Evolutionary conservation across 306 rosid species (phyloP), one percentile per base, ranked within the genome.

Genomic region (Hippophae rhamnoides): DNA sequence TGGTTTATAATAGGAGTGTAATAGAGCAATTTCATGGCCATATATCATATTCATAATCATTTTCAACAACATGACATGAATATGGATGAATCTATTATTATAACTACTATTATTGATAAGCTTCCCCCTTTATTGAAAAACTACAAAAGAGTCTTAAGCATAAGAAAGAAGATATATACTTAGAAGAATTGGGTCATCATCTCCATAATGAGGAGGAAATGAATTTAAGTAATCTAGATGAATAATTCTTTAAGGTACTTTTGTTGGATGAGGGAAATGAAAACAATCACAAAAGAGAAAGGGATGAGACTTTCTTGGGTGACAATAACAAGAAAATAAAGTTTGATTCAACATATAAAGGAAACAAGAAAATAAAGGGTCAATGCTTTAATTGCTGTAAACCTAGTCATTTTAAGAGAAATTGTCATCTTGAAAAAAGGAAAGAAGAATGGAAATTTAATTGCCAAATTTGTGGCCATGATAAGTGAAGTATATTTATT

Each of bases 81-180:
- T 14, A 58, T 58, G 63, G 63, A 58, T 58, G 51, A 58, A n/a
- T 40, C 51, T 14, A 58, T 58, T 43, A 11, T 23, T n/a, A 51
- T 58, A 9, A 7, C 51, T 63, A 2, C 43, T 42, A 41, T 64
- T 52, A 43, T 64, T 45, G 27, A 64, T 12, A 64, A 64, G 0
- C 53, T 64, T n/a, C 68, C 55, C 11, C 55, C 62, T 8, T 54
- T 54, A 5, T 65, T 54, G 54, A 55, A 65, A 31, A 41, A 65
- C 9, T 65, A 26, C 1, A 54, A 56, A 54, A 46, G 10, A n/a
- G 26, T 14, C 47, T 65, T 8, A 65, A 54, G 31, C 62, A 65
- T 6, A 46, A 41, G 43, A 65, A 65, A 10, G 61, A 65, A 3
- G 61, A 65, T 10, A 0, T 64, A 9, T 14, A 60, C 5, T 13